Evolutionary conservation across 2,329 filamentous ascomycete genomes (phyloP).

Genomic region (Stachybotrys chartarum): DNA sequence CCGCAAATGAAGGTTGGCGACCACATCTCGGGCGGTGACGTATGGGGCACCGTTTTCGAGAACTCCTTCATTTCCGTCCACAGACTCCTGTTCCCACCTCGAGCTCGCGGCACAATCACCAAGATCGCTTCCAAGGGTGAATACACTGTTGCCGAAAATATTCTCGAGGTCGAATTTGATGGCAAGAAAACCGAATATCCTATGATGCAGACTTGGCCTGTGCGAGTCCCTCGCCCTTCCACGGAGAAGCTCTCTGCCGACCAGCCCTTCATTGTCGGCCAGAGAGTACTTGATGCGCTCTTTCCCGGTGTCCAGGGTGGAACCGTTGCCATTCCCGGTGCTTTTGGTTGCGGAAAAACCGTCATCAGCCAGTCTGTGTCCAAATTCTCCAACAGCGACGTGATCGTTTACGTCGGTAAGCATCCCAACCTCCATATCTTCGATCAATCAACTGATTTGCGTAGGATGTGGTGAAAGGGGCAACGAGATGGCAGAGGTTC

Average conservation of each 20-base stretch:
- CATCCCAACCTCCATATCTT: background rate
- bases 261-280: slow-evolving; percentile 90
- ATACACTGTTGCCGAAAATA: slow-evolving; percentile 90
- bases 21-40: slow-evolving; percentile 91
- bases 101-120: slow-evolving; percentile 86
- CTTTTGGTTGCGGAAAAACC: slow-evolving; percentile 98
- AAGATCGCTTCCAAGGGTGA: slow-evolving; percentile 81
- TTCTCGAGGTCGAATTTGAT: slow-evolving; percentile 94
- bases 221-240: slow-evolving; percentile 87
- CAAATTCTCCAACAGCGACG: slow-evolving; percentile 99
- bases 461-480: slow-evolving; percentile 91
- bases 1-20: slow-evolving; percentile 90
- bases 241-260: slow-evolving; percentile 88
- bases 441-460: slow-evolving; percentile 8
- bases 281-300: slow-evolving; percentile 90
- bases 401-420: slow-evolving; percentile 89
- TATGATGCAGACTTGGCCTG: slow-evolving; percentile 99
- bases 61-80: slow-evolving; percentile 93
- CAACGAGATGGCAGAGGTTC: slow-evolving; percentile 99
- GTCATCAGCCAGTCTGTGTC: slow-evolving; percentile 98
- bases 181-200: slow-evolving; percentile 88
- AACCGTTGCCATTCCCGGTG: slow-evolving; percentile 95
- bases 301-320: slow-evolving; percentile 96
- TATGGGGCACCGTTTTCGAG: slow-evolving; percentile 91
- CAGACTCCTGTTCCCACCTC: slow-evolving; percentile 85